phyloP scores from a whole-genome alignment of 352 stramenopile genomes.

The Pythium myriotylum region DNA sequence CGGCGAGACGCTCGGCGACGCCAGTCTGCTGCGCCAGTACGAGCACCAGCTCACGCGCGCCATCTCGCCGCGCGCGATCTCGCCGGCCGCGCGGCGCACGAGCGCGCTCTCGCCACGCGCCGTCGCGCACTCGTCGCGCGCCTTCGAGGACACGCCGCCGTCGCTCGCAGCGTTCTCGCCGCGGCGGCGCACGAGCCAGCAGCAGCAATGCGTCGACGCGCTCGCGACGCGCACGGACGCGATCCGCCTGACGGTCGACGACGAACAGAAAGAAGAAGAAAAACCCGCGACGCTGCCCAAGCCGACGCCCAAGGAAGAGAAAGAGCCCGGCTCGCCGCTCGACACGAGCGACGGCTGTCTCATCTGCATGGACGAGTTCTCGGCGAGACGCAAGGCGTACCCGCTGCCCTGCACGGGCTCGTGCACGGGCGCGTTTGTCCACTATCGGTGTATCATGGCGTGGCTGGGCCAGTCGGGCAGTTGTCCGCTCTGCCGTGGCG shows the following conservation, averaged over 20 bases:
- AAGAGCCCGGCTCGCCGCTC: conserved; percentile 25
- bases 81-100: conserved; percentile 3
- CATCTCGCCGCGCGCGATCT: conserved; percentile 4
- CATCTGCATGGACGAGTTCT: conserved; percentile 92
- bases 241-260: conserved; percentile 31
- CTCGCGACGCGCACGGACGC: conserved; percentile 13
- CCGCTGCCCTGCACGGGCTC: conserved; percentile 79
- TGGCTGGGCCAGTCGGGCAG: conserved; percentile 85
- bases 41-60: conserved; percentile 48
- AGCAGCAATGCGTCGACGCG: background rate
- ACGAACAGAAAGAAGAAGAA: conserved; percentile 39
- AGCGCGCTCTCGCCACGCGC: conserved; percentile 43
- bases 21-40: conserved; percentile 49
- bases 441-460: conserved; percentile 90
- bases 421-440: conserved; percentile 78
- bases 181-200: conserved; percentile 39
- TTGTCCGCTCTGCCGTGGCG: conserved; percentile 79
- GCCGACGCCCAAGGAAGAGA: conserved; percentile 25
- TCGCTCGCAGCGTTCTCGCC: conserved; percentile 63
- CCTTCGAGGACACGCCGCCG: conserved; percentile 44
- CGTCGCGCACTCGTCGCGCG: conserved; percentile 62
- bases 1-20: conserved; percentile 14
- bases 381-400: conserved; percentile 78
- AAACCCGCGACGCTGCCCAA: conserved; percentile 12
- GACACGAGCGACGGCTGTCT: conserved; percentile 59